Conservation (phyloP, 2,329 filamentous ascomycete genomes). For the Aschersonia sp. region DNA sequence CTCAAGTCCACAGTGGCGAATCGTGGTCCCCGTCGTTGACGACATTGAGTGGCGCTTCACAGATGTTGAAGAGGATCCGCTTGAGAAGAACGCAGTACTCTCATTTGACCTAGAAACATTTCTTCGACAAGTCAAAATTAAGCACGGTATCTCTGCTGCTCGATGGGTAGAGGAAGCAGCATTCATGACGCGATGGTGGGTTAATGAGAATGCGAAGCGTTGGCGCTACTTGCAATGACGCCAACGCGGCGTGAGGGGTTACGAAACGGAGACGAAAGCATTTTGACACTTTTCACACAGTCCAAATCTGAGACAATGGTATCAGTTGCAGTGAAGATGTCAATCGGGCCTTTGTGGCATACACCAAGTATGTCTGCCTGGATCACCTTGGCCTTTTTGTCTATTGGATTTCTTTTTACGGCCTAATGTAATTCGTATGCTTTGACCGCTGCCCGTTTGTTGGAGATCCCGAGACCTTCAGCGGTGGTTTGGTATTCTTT, state of each 20-base stretch:
- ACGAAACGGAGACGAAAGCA: not conserved
- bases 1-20: constrained; percentile 7
- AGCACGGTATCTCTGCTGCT: constrained; percentile 12
- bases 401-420: too few relatives aligned
- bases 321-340: too few relatives aligned
- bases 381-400: too few relatives aligned
- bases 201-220: constrained; percentile 18
- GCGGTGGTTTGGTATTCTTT: too few relatives aligned
- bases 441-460: too few relatives aligned
- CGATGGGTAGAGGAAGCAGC: constrained; percentile 18
- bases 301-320: too few relatives aligned
- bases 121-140: constrained; percentile 6
- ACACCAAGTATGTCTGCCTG: too few relatives aligned
- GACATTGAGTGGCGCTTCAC: constrained; percentile 18
- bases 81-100: constrained; percentile 12
- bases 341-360: too few relatives aligned
- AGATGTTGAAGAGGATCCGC: constrained; percentile 12
- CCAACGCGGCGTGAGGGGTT: too few relatives aligned
- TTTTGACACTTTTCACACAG: not conserved
- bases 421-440: too few relatives aligned
- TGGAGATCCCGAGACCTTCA: too few relatives aligned
- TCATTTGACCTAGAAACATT: constrained; percentile 12
- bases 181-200: constrained; percentile 18
- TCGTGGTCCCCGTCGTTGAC: constrained; percentile 11
- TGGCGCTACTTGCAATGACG: constrained; percentile 12